Base-by-base conservation (phyloP, 208 protist species). In the Leishmania guyanensis region DNA sequence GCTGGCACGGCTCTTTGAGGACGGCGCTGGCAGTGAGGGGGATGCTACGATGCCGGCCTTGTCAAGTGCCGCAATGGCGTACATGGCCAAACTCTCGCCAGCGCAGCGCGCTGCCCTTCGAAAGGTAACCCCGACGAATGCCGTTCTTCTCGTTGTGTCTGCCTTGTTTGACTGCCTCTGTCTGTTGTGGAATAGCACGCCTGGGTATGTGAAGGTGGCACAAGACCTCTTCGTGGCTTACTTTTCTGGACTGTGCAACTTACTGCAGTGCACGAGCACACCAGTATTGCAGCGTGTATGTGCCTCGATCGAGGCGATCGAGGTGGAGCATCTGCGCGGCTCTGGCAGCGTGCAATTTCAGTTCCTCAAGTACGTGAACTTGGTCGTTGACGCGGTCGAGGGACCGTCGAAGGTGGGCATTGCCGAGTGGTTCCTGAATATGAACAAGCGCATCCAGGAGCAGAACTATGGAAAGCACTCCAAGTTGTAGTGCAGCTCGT, bases 81-180 rank as follows among this genome's bases (percentile, higher is more conserved):
- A 78, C 48, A 51, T 88, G 75, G 5, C 73, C 3, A 78, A 64
- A 43, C 72, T 90, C 22, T 84, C 80, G 0, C 75, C 79, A 51
- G 73, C 48, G 68, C 83, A 80, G 77, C 75, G 78, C 43, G 75
- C 60, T 12, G 82, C 80, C 4, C 73, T 96, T 22, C 82, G 84
- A 10, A 88, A 89, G 78, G 65, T 94, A 53, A 91, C 82, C 12
- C 94, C 94, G 17, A 87, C 87, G 36, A 91, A 74, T 70, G 84
- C 90, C 48, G 86, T 92, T n/a, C 85, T 97, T 71, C 90, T 97
- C 56, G 82, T 97, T 46, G 92, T 95, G 3, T 90, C 92, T 17
- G 75, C 91, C 0, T 84, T 97, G 12, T 97, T 97, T 80, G 94
- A 97, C 60, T 88, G 91, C 36, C 75, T 94, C 12, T 94, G 93